Evolutionary conservation across 108 stramenopile genomes (phyloP), one percentile per base, ranked within the genome.

Genomic region (Cyclotella sp.): DNA sequence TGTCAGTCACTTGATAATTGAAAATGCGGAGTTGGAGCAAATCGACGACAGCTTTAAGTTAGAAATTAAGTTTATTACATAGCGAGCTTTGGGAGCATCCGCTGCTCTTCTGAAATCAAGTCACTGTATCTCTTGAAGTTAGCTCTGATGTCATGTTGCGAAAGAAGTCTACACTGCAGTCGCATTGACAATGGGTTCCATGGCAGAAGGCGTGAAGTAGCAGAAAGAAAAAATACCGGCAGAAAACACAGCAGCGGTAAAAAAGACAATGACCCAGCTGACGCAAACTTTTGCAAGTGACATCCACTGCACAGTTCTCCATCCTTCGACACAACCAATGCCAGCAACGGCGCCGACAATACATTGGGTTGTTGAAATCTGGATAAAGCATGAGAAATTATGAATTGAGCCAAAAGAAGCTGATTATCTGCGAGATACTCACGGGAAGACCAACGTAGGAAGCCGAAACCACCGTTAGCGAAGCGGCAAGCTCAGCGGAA

Each of bases 301-400:
- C 29, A 28, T 13, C 75, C 76, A 82, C 70, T 88, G 86, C 45
- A 89, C 77, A 28, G 68, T 79, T n/a, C 39, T 21, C 15, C 51
- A 6, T 42, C 82, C 84, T 28, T 85, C 83, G 14, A 84, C 63
- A 43, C 81, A 51, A 3, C 86, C 89, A 22, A 89, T 83, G 0
- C 85, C 87, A 19, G 83, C 62, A 18, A 83, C 77, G 10, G 83
- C 84, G 64, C 87, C 87, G 43, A 90, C 86, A 68, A 85, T 84
- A 41, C 84, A 83, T 61, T 90, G 89, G 14, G 89, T 90, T 0
- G 86, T 84, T 34, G 85, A 86, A 13, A 66, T 34, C 62, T 63
- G 15, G 15, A 21, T 3, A 34, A 39, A 63, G 7, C 30, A 63
- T 6, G 34, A 24, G 26, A 58, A 27, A 14, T 8, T 27, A 8